Evolutionary conservation across 768 basidiomycete species (phyloP).

Genomic region (Hemileccinum rubropunctum): DNA sequence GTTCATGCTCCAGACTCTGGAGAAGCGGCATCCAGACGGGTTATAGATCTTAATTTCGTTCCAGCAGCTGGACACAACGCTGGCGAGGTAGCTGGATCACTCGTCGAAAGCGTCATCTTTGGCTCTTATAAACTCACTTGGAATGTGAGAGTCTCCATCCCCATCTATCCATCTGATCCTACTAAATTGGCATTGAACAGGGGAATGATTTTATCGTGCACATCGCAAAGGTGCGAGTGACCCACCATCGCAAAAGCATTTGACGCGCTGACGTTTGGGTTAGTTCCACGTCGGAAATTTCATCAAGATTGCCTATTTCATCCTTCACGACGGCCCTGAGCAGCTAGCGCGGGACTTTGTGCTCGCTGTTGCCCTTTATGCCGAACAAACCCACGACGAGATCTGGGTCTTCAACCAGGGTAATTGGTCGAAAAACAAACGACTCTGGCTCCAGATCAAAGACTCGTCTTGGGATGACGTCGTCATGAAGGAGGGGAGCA

Average conservation of each 20-base stretch:
- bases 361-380: conserved; percentile 49
- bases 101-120: conserved; percentile 49
- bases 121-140: conserved; percentile 57
- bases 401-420: conserved; percentile 78
- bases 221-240: conserved; percentile 42
- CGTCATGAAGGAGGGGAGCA: conserved; percentile 68
- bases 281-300: conserved; percentile 32
- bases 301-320: conserved; percentile 37
- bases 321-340: conserved; percentile 62
- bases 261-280: neutral
- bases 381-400: conserved; percentile 58
- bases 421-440: conserved; percentile 60
- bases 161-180: neutral
- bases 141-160: conserved; percentile 43
- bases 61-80: conserved; percentile 42
- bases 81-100: conserved; percentile 46
- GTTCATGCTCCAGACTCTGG: conserved; percentile 46
- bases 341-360: conserved; percentile 51
- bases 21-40: conserved; percentile 43
- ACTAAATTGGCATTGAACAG: conserved; percentile 30
- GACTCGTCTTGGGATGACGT: conserved; percentile 73
- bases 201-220: conserved; percentile 56
- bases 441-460: conserved; percentile 60
- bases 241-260: neutral
- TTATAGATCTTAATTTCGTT: conserved; percentile 48